A percentile compares a stretch with the other conserved stretches of the same genome.
Evolutionary conservation across 225 moss, liverwort and hornwort genomes (phyloP).

Genomic region (Straminergon stramineum): DNA sequence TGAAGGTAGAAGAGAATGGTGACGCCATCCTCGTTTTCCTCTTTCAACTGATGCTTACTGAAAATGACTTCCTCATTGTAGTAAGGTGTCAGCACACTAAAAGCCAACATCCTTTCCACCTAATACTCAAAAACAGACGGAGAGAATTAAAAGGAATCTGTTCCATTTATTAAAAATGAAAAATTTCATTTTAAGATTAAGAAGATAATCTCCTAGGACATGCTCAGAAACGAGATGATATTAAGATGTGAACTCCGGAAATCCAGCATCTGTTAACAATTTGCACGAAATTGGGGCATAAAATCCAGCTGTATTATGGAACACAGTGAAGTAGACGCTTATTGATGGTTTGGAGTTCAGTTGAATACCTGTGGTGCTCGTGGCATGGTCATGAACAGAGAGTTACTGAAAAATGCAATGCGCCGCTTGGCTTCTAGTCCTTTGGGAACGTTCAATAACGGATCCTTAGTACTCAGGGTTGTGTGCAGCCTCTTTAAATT

Average conservation of each 20-base stretch:
- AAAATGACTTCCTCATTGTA: constrained; percentile 86
- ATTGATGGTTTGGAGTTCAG: neutral
- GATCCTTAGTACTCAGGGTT: constrained; percentile 60
- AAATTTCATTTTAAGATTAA: neutral
- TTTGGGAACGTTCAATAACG: constrained; percentile 68
- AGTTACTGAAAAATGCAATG: constrained; percentile 85
- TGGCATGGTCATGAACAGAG: constrained; percentile 97
- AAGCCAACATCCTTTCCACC: constrained; percentile 97
- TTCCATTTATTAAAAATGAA: neutral
- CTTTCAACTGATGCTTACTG: constrained; percentile 49
- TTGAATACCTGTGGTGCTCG: constrained; percentile 75
- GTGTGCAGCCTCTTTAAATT: constrained; percentile 77
- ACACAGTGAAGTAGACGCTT: neutral
- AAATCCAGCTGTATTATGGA: neutral
- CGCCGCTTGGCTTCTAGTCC: constrained; percentile 74
- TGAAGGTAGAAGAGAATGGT: constrained; percentile 78
- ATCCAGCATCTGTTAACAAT: neutral
- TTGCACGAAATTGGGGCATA: neutral
- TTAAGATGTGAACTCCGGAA: neutral
- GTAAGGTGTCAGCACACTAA: constrained; percentile 92
- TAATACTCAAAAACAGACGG: constrained; percentile 1
- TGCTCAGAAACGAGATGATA: neutral
- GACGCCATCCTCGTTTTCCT: constrained; percentile 84
- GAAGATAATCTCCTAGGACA: neutral
- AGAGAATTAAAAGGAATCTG: neutral